Evolutionary conservation across 305 asterid genomes (phyloP), one percentile per base, ranked within the genome.

Genomic region (Euphrasia arctica): DNA sequence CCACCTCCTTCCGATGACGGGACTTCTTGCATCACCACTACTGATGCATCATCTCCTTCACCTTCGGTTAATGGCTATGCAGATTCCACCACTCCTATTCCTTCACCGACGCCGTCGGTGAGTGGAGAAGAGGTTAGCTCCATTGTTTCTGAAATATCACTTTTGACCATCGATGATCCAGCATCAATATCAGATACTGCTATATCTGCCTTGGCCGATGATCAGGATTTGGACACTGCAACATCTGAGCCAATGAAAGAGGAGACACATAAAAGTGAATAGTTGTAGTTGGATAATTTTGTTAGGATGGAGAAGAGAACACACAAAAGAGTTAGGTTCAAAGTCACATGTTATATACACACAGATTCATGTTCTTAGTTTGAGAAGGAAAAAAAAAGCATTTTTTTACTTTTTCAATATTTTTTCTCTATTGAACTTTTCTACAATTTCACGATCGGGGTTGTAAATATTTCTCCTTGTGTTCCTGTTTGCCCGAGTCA

Each of bases 101-200:
- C 42, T 54, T 77, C 83, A 66, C 82, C 85, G 1, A 78, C 66
- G 6, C 83, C 85, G n/a, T 79, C 90, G 5, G 70, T 71, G 45
- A 80, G 76, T 11, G 90, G 84, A 42, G 97, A 85, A 5, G 97
- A 85, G n/a, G 87, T 78, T 28, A 66, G 70, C 72, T 73, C 79
- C 0, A 66, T 78, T 54, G 76, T 68, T 10, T 78, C 85, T 42
- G 87, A 82, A 63, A 60, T 77, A 11, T 84, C 92, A 62, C 82
- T 69, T 32, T 11, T 77, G 75, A 61, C 81, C 47, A 15, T 78
- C 12, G 91, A 78, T 1, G 85, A 84, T 13, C 36, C 36, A 32
- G 54, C 5, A 4, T 66, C 80, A 52, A 70, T 71, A 15, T 72
- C 82, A 12, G 86, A 84, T 58, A 60, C 77, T 55, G 56, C 77